Base-by-base conservation (phyloP, 2,329 filamentous ascomycete species). In the Fonsecaea monophora region DNA sequence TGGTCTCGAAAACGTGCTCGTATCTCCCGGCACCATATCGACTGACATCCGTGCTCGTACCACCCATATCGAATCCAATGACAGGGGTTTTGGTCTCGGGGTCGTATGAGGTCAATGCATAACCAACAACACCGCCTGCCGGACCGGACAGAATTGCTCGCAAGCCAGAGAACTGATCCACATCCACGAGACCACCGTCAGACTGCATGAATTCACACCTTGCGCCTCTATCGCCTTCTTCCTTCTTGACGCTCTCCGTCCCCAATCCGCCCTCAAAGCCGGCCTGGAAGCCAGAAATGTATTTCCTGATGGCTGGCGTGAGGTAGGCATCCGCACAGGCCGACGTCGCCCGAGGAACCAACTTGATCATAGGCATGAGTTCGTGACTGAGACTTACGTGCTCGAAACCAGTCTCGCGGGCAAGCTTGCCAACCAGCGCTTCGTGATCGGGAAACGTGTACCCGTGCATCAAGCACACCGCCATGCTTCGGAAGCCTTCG, bases 171-270 rank as follows among this genome's bases (percentile, higher is more conserved):
- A 97, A 97, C 72, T 83, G 77, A 62, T 78, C 79, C 60, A 82
- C 81, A 68, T 82, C 80, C 6, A 89, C 87, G 7, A 89, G 77
- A 4, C 87, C 87, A 57, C 92, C 92, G 71, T 96, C 92, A 5
- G 91, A 94, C 78, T 97, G 94, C 94, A 97, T 97, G 73, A 97
- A 97, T 77, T 97, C 94, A 79, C 94, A 97, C 69, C 94, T 84
- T 3, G 92, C 91, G 6, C 89, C 91, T 73, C 85, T 90, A 4
- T 82, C 78, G 0, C 89, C 90, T 34, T 82, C 78, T 67, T 89
- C 86, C 15, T 86, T 81, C 77, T 90, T 88, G 4, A 95, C 90
- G 67, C 89, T 92, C 72, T 89, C 87, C 0, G 87, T 89, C 2
- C 92, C 92, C 0, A 97, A 81, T 0, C 92, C 91, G 9, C 93